These are phyloP conservation scores for Allium sativum DNA, from an alignment of 106 monocot genomes.

Conservation along the genomic window DNA sequence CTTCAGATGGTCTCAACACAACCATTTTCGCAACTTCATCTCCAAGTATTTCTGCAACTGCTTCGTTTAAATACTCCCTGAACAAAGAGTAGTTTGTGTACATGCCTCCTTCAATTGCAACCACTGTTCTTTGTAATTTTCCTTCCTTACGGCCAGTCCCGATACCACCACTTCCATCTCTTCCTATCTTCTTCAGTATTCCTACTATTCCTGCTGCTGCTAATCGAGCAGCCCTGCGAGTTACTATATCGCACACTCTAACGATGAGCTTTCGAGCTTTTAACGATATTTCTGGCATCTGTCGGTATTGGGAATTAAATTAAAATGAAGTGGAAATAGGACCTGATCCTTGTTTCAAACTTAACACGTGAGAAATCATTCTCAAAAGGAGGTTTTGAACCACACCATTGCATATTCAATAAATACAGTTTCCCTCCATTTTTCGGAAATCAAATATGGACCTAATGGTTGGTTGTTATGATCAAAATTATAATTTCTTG, in stretches of 20 bases:
- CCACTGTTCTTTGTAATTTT: conserved; percentile 41
- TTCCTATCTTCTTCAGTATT: conserved; percentile 83
- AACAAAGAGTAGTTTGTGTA: conserved; percentile 54
- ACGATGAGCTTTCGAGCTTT: conserved; percentile 66
- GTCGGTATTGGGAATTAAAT: background rate
- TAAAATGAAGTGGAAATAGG: no score
- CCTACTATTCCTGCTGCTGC: conserved; percentile 86
- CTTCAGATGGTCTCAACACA: conserved; percentile 41
- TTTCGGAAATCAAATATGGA: no score
- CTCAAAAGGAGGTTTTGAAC: no score
- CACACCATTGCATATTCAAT: no score
- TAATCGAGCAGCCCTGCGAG: conserved; percentile 67
- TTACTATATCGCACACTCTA: conserved; percentile 69
- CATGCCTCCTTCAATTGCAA: conserved; percentile 74
- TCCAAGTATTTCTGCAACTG: conserved; percentile 64
- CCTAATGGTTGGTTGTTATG: no score
- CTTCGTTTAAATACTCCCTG: conserved; percentile 76
- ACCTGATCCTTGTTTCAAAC: no score
- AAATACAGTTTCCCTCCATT: no score
- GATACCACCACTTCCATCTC: conserved; percentile 62
- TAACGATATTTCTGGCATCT: conserved; percentile 56
- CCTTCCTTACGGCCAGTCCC: conserved; percentile 33
- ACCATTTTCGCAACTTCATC: conserved; percentile 64
- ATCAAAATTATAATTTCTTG: no score
- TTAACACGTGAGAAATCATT: no score